These are phyloP conservation scores for Sedum album DNA, from an alignment of 164 flowering plant species.

Conservation along the genomic window DNA sequence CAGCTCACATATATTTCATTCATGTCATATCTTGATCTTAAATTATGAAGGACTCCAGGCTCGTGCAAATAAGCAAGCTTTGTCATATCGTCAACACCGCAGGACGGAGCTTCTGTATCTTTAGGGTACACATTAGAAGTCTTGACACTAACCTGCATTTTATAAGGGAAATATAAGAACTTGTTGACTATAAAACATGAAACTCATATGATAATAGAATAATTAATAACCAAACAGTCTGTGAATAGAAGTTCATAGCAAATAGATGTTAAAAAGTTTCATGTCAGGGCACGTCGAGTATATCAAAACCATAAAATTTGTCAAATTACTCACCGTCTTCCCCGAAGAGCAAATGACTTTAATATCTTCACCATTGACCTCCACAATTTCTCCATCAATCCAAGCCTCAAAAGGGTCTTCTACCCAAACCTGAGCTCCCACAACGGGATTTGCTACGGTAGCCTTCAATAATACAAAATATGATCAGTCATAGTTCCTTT, in stretches of 20 bases:
- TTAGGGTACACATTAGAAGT: slow-evolving; percentile 62
- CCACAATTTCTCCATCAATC: slow-evolving; percentile 65
- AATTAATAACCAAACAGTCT: neutral
- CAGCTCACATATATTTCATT: slow-evolving; percentile 80
- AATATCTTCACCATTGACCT: slow-evolving; percentile 47
- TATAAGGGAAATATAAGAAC: neutral
- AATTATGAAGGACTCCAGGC: slow-evolving; percentile 76
- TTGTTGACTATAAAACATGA: neutral
- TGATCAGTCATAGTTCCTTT: neutral
- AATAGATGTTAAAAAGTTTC: neutral
- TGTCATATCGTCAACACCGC: slow-evolving; percentile 91
- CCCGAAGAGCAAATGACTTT: slow-evolving; percentile 40
- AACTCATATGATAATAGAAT: neutral
- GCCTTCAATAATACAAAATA: slow-evolving; percentile 42
- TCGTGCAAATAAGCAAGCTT: slow-evolving; percentile 81
- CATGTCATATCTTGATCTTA: slow-evolving; percentile 55
- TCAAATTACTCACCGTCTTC: slow-evolving; percentile 41
- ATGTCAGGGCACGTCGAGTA: neutral
- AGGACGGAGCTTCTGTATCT: slow-evolving; percentile 77
- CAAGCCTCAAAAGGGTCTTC: slow-evolving; percentile 72
- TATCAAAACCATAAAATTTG: neutral
- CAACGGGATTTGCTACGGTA: slow-evolving; percentile 60
- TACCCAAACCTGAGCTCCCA: slow-evolving; percentile 77
- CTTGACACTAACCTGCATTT: slow-evolving; percentile 49
- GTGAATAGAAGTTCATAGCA: neutral